Evolutionary conservation across 1,139 yeast genomes (phyloP).

Genomic region (Pichia sp.): DNA sequence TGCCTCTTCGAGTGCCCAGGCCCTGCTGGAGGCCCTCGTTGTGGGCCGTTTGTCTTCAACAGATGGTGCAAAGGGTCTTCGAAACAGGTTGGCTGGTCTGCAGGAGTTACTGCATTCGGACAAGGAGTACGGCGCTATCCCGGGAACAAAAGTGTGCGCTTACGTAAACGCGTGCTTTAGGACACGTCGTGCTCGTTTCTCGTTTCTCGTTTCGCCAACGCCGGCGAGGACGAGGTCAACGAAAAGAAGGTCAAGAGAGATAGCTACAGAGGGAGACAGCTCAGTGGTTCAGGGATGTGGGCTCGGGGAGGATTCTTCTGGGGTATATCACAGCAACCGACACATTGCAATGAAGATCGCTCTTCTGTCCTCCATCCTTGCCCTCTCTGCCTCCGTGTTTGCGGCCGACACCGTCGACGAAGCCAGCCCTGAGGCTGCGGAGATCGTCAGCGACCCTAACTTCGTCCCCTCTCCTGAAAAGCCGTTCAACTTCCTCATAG

Average conservation of each 20-base stretch:
- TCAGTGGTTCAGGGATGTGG: too few species aligned
- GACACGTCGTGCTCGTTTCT: neutral
- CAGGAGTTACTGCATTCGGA: neutral
- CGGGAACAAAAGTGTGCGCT: neutral
- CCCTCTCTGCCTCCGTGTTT: conserved; percentile 21
- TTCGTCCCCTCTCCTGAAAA: conserved; percentile 32
- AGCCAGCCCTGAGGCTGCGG: conserved; percentile 9
- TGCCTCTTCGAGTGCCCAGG: neutral
- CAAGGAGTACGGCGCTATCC: neutral
- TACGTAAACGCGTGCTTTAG: neutral
- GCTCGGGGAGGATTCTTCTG: too few species aligned
- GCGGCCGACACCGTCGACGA: conserved; percentile 2
- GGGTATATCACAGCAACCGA: too few species aligned
- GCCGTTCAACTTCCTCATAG: conserved; percentile 40
- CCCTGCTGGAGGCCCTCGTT: too few species aligned
- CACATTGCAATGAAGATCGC: conserved; percentile 21
- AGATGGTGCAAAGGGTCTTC: neutral
- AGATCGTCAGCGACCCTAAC: conserved; percentile 19
- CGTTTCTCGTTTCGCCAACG: neutral
- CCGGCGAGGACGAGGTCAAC: neutral
- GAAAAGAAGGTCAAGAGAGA: neutral
- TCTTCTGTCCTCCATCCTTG: conserved; percentile 17
- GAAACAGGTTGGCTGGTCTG: conserved; percentile 5
- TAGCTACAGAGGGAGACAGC: neutral
- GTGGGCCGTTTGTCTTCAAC: neutral